A percentile compares a stretch with the other conserved stretches of the same genome.
These are phyloP conservation scores for Saccharum spontaneum DNA, from an alignment of 176 grass and related monocot species.

Conservation along the genomic window DNA sequence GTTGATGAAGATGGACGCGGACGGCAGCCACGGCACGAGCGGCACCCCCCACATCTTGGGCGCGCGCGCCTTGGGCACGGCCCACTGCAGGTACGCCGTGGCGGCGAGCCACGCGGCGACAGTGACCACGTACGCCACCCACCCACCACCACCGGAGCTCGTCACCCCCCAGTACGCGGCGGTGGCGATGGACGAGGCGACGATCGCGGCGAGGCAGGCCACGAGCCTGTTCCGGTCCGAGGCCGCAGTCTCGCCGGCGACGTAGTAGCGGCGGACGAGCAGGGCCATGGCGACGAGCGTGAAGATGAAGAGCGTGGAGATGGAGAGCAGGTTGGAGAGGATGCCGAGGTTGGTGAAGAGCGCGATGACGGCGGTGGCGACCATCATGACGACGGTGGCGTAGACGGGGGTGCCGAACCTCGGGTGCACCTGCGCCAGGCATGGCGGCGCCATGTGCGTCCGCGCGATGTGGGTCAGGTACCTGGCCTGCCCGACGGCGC, in stretches of 20 bases:
- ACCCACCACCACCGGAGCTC: not conserved
- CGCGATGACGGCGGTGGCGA: constrained; percentile 49
- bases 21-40: constrained; percentile 71
- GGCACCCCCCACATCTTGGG: constrained; percentile 59
- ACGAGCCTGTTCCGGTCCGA: constrained; percentile 31
- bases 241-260: constrained; percentile 34
- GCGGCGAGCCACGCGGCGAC: not conserved
- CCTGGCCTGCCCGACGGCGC: constrained; percentile 53
- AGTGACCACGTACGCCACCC: not conserved
- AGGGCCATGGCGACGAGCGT: constrained; percentile 60
- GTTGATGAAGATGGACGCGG: constrained; percentile 70
- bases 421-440: constrained; percentile 43
- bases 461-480: constrained; percentile 69
- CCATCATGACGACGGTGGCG: constrained; percentile 60
- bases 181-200: constrained; percentile 32
- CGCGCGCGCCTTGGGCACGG: constrained; percentile 28
- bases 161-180: constrained; percentile 38
- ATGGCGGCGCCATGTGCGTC: constrained; percentile 61
- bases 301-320: constrained; percentile 81
- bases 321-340: constrained; percentile 64
- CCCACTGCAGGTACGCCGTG: not conserved
- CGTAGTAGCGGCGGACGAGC: constrained; percentile 58
- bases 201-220: constrained; percentile 32
- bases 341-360: constrained; percentile 60
- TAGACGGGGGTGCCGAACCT: constrained; percentile 45